These are phyloP conservation scores for Sequoia sempervirens DNA, from an alignment of 75 land plant species.

Conservation along the genomic window DNA sequence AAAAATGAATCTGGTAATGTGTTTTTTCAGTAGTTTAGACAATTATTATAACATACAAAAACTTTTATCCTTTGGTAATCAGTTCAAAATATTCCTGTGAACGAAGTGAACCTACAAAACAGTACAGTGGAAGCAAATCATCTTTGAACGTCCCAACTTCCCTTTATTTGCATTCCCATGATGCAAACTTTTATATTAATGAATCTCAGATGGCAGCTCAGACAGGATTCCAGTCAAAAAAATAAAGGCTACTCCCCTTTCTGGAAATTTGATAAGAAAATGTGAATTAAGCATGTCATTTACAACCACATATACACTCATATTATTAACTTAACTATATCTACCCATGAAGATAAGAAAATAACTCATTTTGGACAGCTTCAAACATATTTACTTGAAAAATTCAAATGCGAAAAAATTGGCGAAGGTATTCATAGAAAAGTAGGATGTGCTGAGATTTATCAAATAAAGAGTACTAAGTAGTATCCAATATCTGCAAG, in stretches of 20 bases:
- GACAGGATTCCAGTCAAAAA: constrained; percentile 2
- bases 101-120: neutral
- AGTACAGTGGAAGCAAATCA: neutral
- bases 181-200: neutral
- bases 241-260: neutral
- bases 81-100: neutral
- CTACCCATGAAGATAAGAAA: neutral
- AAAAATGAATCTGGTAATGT: neutral
- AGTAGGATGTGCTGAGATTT: neutral
- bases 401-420: neutral
- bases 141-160: neutral
- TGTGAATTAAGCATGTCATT: neutral
- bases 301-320: constrained; percentile 3
- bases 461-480: neutral
- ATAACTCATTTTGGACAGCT: neutral
- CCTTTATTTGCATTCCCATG: neutral
- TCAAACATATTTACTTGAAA: neutral
- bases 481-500: neutral
- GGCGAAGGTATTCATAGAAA: neutral
- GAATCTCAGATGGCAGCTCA: neutral
- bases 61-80: constrained; percentile 1
- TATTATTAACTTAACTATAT: neutral
- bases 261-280: neutral
- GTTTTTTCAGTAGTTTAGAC: neutral
- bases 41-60: neutral